A percentile compares a stretch with the other conserved stretches of the same genome.
phyloP scores from a whole-genome alignment of 441 rosid species.

The Theobroma grandiflorum region DNA sequence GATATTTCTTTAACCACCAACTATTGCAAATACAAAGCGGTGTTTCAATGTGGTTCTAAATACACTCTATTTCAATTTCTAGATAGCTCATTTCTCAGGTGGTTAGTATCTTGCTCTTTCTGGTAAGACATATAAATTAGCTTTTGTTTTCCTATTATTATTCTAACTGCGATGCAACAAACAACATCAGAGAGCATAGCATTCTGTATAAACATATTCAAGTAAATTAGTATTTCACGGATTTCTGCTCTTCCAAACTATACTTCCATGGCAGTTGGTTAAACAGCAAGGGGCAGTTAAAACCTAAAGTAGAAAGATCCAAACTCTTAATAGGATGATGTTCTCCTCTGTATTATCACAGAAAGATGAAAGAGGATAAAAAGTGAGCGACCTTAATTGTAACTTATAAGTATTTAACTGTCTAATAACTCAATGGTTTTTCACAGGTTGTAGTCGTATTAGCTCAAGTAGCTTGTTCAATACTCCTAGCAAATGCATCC shows the following conservation, averaged over 20 bases:
- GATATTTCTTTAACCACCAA: neutral
- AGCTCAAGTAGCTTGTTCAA: neutral
- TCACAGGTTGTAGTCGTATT: neutral
- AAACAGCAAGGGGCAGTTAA: neutral
- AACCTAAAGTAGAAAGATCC: neutral
- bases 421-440: neutral
- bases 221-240: neutral
- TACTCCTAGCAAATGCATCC: neutral
- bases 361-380: neutral
- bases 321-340: neutral
- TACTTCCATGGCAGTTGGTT: constrained; percentile 13
- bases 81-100: neutral
- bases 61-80: neutral
- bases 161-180: neutral
- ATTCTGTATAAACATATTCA: neutral
- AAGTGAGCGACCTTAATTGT: neutral
- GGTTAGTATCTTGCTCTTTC: neutral
- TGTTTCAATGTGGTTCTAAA: neutral
- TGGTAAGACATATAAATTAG: neutral
- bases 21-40: neutral
- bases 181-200: neutral
- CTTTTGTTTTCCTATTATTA: neutral
- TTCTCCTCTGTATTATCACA: neutral
- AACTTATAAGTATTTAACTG: neutral
- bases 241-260: neutral